phyloP scores from a whole-genome alignment of 495 filamentous ascomycete species.

The Penicillium parvum region DNA sequence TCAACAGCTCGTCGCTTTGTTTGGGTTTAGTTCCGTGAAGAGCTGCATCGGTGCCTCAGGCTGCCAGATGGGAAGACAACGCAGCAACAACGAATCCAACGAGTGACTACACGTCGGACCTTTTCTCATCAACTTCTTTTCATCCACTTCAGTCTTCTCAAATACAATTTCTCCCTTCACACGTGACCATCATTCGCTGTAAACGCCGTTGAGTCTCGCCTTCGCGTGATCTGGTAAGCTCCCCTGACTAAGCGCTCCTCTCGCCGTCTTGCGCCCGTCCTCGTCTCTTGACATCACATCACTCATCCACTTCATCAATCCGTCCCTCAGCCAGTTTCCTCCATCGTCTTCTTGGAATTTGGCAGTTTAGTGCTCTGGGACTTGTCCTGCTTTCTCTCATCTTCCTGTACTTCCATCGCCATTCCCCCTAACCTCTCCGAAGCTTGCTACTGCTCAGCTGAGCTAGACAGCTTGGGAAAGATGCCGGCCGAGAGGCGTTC shows the following conservation, averaged over 20 bases:
- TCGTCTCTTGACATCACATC: conserved; percentile 48
- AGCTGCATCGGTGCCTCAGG: conserved; percentile 24
- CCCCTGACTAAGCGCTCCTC: conserved; percentile 40
- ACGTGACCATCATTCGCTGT: background rate
- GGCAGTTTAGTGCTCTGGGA: conserved; percentile 13
- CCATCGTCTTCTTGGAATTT: conserved; percentile 20
- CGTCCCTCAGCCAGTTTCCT: conserved; percentile 18
- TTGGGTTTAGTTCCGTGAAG: conserved; percentile 8
- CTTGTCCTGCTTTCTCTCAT: conserved; percentile 19
- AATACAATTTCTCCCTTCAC: background rate
- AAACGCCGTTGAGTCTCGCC: background rate
- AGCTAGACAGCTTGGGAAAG: conserved; percentile 38
- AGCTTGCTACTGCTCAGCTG: conserved; percentile 32
- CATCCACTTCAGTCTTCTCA: background rate
- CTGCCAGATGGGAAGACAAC: conserved; percentile 4
- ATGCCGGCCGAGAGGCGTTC: conserved; percentile 56
- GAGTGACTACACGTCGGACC: background rate
- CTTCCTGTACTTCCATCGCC: conserved; percentile 13
- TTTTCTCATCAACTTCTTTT: background rate
- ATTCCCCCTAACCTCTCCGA: conserved; percentile 28
- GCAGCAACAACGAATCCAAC: background rate
- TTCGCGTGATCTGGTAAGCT: conserved; percentile 24
- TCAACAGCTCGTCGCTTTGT: background rate
- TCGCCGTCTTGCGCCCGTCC: conserved; percentile 34
- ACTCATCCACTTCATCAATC: conserved; percentile 40